A percentile compares a stretch with the other conserved stretches of the same genome.
Conservation (phyloP, 2,329 filamentous ascomycete genomes). For the Neopestalotiopsis rosae region DNA sequence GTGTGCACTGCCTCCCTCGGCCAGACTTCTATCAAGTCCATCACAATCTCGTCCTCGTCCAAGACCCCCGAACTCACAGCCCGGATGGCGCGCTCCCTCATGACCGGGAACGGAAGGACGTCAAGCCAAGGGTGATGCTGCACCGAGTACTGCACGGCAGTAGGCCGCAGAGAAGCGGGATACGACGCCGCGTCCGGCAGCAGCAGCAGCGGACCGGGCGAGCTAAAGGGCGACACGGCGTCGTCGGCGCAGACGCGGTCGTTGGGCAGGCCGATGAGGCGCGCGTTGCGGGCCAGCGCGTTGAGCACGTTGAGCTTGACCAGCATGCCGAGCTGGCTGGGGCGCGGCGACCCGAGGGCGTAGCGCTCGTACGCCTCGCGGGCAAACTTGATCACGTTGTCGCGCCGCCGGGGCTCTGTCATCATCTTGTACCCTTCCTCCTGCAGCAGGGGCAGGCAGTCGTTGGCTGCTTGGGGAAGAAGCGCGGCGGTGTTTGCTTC, state of each 20-base stretch:
- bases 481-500: not conserved
- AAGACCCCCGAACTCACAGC: conserved; percentile 22
- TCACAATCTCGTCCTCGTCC: conserved; percentile 35
- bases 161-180: conserved; percentile 31
- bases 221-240: conserved; percentile 27
- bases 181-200: conserved; percentile 11
- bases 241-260: conserved; percentile 25
- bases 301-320: conserved; percentile 21
- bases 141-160: conserved; percentile 30
- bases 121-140: conserved; percentile 37
- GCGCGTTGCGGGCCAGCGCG: conserved; percentile 19
- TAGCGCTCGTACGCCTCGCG: conserved; percentile 11
- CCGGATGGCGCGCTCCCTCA: conserved; percentile 36
- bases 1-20: conserved; percentile 28
- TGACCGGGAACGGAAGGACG: conserved; percentile 28
- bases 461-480: not conserved
- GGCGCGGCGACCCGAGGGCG: not conserved
- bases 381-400: conserved; percentile 5
- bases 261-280: conserved; percentile 14
- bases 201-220: conserved; percentile 18
- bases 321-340: conserved; percentile 6
- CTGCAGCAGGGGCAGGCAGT: not conserved
- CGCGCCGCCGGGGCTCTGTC: not conserved
- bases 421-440: not conserved
- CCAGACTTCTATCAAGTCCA: conserved; percentile 31